phyloP scores from a whole-genome alignment of 495 filamentous ascomycete genomes.

The Astrocystis sublimbata region DNA sequence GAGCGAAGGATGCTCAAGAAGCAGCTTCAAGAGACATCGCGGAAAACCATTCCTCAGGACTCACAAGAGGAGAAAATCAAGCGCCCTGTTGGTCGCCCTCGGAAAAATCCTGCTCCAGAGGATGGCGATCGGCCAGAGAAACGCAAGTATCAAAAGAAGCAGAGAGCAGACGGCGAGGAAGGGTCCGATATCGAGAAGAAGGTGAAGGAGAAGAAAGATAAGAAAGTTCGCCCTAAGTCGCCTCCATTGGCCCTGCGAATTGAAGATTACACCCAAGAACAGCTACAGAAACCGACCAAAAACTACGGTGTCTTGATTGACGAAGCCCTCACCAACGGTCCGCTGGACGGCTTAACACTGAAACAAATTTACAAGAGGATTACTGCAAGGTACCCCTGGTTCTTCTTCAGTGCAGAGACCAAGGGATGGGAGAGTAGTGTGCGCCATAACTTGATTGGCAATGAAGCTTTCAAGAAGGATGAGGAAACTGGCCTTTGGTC shows the following conservation, averaged over 20 bases:
- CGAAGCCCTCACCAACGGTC: conserved; percentile 77
- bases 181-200: conserved; percentile 48
- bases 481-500: conserved; percentile 57
- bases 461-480: conserved; percentile 83
- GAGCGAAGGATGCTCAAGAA: conserved; percentile 68
- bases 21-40: conserved; percentile 53
- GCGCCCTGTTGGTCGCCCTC: conserved; percentile 53
- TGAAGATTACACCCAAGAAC: conserved; percentile 77
- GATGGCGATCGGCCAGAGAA: conserved; percentile 65
- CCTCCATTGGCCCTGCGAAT: conserved; percentile 62
- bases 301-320: conserved; percentile 92
- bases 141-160: conserved; percentile 76
- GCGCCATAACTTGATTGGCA: conserved; percentile 89
- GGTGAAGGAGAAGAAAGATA: conserved; percentile 58
- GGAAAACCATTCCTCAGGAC: conserved; percentile 46
- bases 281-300: conserved; percentile 77
- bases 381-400: conserved; percentile 85
- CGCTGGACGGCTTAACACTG: conserved; percentile 70
- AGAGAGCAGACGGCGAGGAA: conserved; percentile 56
- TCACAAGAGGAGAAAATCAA: conserved; percentile 60
- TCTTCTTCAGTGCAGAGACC: conserved; percentile 75
- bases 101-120: conserved; percentile 57
- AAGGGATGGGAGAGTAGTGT: conserved; percentile 97
- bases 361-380: conserved; percentile 94
- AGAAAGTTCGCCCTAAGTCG: conserved; percentile 59